Evolutionary conservation across 305 asterid species (phyloP), one percentile per base, ranked within the genome.

Genomic region (Solanum aculeatissimum): DNA sequence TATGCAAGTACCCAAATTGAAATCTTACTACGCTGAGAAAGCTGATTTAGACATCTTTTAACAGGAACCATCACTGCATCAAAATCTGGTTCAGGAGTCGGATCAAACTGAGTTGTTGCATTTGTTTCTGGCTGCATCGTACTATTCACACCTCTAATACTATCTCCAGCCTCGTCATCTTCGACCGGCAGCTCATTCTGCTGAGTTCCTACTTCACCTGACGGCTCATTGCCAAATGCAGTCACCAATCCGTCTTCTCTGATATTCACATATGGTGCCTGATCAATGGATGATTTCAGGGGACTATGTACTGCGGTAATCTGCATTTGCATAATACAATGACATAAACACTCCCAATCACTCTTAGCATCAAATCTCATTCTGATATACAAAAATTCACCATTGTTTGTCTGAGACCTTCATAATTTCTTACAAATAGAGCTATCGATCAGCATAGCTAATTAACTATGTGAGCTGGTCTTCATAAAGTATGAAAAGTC

Each of bases 1-100:
- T 92, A 95, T 25, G 94, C 91, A 75, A 95, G 96, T 87, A 94
- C 90, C 97, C 97, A 94, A 25, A 91, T n/a, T n/a, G 96, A 91
- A 68, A 81, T 91, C 71, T 88, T 85, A 65, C 91, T 92, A 13
- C 68, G 90, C 32, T 88, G 85, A 3, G 94, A 87, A 14, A 95
- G 86, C 88, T 94, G 93, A 87, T 91, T 83, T 62, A 93, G 53
- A 81, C 92, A 60, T 87, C 86, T 92, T 88, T 87, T 89, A 84
- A 93, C 86, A 2, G 93, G 95, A 63, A 72, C 86, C 51, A 84
- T 85, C 4, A 85, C 60, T 57, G 84, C 84, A 43, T 81, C 60
- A 3, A 72, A 75, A 83, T 70, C 88, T 32, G 72, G 83, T 55
- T 71, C 81, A 42, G 83, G 57, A 29, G 87, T 27, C 25, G 47